These are phyloP conservation scores for Eucalyptus guilfoylei DNA, from an alignment of 345 rosid species.

Conservation along the genomic window DNA sequence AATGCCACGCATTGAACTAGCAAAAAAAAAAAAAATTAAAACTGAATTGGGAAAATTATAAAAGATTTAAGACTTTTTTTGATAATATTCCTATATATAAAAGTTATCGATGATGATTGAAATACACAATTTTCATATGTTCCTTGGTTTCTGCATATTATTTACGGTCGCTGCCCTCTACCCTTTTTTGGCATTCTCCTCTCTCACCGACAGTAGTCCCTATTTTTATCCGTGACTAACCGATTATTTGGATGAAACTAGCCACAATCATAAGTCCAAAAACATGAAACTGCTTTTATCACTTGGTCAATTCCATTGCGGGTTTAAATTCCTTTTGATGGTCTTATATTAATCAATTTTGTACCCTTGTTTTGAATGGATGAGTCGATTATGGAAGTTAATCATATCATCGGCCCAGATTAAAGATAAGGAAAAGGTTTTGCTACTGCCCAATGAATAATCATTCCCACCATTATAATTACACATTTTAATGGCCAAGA, in stretches of 20 bases:
- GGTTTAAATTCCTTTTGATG: neutral
- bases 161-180: no score
- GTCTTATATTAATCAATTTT: neutral
- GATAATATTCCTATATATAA: fast-evolving
- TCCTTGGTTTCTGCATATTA: no score
- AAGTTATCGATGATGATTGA: no score
- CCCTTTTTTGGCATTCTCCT: neutral
- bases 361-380: neutral
- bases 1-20: fast-evolving
- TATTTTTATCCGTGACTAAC: neutral
- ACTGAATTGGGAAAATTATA: fast-evolving
- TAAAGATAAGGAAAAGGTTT: neutral
- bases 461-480: neutral
- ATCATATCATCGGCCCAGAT: neutral
- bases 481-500: neutral
- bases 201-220: neutral
- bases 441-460: neutral
- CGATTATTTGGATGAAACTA: neutral
- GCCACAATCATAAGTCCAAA: neutral
- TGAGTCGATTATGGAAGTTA: neutral
- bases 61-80: fast-evolving
- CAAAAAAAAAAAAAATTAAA: no score
- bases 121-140: no score
- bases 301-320: neutral
- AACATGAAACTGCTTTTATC: neutral